These are phyloP conservation scores for Rubroboletus satanas DNA, from an alignment of 768 basidiomycete species.

Conservation along the genomic window DNA sequence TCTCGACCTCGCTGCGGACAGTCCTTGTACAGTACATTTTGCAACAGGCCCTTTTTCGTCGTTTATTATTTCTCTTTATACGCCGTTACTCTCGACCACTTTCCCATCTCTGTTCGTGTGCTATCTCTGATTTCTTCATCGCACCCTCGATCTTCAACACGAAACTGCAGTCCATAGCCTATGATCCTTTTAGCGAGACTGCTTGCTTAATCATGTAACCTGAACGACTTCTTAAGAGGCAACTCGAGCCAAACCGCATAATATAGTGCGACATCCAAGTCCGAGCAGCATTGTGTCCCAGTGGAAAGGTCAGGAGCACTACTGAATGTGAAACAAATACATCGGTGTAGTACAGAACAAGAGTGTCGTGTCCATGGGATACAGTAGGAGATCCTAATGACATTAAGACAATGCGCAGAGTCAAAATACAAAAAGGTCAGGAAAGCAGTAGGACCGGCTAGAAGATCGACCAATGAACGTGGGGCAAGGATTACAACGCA, in stretches of 20 bases:
- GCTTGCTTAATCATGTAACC: constrained; percentile 15
- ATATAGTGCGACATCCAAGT: too few relatives aligned
- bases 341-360: neutral
- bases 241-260: neutral
- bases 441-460: neutral
- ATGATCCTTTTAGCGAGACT: constrained; percentile 15
- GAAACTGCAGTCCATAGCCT: constrained; percentile 11
- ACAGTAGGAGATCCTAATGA: neutral
- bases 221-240: neutral
- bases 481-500: neutral
- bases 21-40: constrained; percentile 22
- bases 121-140: constrained; percentile 7
- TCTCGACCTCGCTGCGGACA: constrained; percentile 8
- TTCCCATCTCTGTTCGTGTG: constrained; percentile 6
- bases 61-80: constrained; percentile 36
- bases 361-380: neutral
- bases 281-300: neutral
- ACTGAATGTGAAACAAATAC: neutral
- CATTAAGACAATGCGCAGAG: neutral
- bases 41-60: constrained; percentile 5
- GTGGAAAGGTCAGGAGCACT: neutral
- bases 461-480: neutral
- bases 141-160: neutral
- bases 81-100: neutral
- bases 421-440: neutral